phyloP scores from a whole-genome alignment of 495 filamentous ascomycete species.

The Thozetella sp. region DNA sequence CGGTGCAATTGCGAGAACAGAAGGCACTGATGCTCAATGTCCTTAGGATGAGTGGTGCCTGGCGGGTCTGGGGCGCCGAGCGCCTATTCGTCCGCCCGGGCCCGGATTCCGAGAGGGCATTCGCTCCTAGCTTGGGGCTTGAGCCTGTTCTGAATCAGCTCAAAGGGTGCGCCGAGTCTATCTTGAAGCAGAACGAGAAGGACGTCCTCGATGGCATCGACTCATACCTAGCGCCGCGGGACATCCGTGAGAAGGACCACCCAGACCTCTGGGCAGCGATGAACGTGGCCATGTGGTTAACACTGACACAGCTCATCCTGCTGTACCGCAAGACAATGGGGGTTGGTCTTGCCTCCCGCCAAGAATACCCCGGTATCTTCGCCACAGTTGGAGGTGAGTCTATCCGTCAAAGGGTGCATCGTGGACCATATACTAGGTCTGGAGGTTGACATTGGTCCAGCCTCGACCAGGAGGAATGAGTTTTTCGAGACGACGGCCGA shows the following conservation, averaged over 20 bases:
- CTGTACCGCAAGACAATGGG: constrained; percentile 24
- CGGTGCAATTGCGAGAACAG: background rate
- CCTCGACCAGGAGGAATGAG: background rate
- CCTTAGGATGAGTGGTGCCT: constrained; percentile 19
- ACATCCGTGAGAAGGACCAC: background rate
- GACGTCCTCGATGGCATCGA: constrained; percentile 14
- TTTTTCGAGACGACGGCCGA: constrained; percentile 10
- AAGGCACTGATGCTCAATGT: constrained; percentile 16
- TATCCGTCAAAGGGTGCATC: no score
- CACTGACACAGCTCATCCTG: constrained; percentile 28
- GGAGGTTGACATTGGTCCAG: no score
- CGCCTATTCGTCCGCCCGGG: background rate
- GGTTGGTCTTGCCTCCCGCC: no score
- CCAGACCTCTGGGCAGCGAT: background rate
- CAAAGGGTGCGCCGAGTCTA: constrained; percentile 21
- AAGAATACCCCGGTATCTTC: no score
- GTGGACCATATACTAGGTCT: no score
- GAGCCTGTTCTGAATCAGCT: background rate
- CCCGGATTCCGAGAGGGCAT: background rate
- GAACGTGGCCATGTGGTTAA: constrained; percentile 30
- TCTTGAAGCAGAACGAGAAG: constrained; percentile 17
- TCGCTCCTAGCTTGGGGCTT: background rate
- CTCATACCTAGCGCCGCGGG: constrained; percentile 5
- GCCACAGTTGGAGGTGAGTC: no score
- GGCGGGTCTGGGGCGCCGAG: constrained; percentile 11